Percentiles rank a stretch among this genome's conserved stretches.
These are phyloP conservation scores for Pyrus pyrifolia DNA, from an alignment of 306 rosid genomes.

Conservation along the genomic window DNA sequence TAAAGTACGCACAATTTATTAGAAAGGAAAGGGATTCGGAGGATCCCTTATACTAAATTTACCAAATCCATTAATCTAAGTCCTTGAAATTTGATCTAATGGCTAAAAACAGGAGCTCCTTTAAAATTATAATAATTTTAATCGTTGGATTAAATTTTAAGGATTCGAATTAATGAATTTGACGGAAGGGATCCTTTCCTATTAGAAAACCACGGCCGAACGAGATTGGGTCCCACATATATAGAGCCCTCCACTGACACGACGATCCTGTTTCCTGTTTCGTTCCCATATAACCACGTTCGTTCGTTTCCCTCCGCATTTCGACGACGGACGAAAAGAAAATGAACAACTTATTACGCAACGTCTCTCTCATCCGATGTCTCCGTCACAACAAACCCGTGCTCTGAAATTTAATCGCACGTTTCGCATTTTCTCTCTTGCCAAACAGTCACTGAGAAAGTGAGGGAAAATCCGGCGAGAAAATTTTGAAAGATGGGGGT, in stretches of 20 bases:
- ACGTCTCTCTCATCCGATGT: background rate
- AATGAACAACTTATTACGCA: background rate
- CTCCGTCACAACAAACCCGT: background rate
- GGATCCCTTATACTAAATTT: too few species aligned
- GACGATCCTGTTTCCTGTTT: background rate
- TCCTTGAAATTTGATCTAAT: accelerated
- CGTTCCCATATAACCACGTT: background rate
- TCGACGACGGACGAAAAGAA: background rate
- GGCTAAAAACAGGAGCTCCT: accelerated
- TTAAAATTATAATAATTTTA: too few species aligned
- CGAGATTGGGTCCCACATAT: background rate
- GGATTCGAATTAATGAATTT: too few species aligned
- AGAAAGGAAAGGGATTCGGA: background rate
- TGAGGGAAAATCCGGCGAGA: conserved; percentile 10
- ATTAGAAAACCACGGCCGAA: background rate
- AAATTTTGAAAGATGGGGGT: conserved; percentile 32
- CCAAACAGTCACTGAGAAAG: conserved; percentile 19
- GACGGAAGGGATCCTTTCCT: too few species aligned
- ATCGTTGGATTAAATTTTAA: too few species aligned
- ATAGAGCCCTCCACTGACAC: background rate
- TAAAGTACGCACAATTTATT: background rate
- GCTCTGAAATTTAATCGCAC: conserved; percentile 2
- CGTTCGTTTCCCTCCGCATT: background rate
- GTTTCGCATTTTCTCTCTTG: conserved; percentile 11
- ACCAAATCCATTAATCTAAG: accelerated